A percentile compares a stretch with the other conserved stretches of the same genome.
These are phyloP conservation scores for Phytopythium vexans DNA, from an alignment of 352 stramenopile species.

Conservation along the genomic window DNA sequence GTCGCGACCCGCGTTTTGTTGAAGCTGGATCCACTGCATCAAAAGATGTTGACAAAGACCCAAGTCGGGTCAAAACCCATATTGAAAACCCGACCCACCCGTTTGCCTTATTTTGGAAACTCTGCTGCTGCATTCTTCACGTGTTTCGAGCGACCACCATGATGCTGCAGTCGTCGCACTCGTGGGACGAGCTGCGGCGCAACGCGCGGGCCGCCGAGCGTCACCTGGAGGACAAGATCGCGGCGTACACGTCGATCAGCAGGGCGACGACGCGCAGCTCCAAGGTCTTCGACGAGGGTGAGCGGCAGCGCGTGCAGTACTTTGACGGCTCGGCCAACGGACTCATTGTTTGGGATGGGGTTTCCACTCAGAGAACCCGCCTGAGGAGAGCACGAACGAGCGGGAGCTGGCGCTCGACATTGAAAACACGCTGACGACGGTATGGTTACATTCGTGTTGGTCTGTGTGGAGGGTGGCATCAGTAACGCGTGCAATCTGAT, in stretches of 20 bases:
- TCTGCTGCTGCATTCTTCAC: too few relatives aligned
- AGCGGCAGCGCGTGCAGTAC: too few relatives aligned
- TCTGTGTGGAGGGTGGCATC: not conserved
- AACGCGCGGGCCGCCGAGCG: slow-evolving; percentile 68
- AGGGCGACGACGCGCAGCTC: slow-evolving; percentile 32
- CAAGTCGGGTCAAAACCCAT: not conserved
- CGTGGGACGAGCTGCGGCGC: slow-evolving; percentile 79
- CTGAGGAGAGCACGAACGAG: slow-evolving; percentile 50
- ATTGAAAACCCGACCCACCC: not conserved
- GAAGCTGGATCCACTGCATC: too few relatives aligned
- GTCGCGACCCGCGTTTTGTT: too few relatives aligned
- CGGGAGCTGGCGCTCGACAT: slow-evolving; percentile 70
- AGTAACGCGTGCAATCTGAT: not conserved
- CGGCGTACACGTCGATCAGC: slow-evolving; percentile 59
- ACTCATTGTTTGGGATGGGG: too few relatives aligned
- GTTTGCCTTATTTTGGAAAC: not conserved
- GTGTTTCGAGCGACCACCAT: slow-evolving; percentile 7
- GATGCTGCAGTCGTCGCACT: slow-evolving; percentile 62
- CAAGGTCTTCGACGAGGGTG: slow-evolving; percentile 65
- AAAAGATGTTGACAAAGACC: not conserved
- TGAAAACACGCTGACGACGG: slow-evolving; percentile 62
- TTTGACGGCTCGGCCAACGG: too few relatives aligned
- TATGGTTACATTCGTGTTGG: slow-evolving; percentile 16
- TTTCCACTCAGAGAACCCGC: slow-evolving; percentile 55
- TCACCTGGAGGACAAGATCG: slow-evolving; percentile 81